Evolutionary conservation across 208 protist species (phyloP).

Genomic region (Trypanosoma avium): DNA sequence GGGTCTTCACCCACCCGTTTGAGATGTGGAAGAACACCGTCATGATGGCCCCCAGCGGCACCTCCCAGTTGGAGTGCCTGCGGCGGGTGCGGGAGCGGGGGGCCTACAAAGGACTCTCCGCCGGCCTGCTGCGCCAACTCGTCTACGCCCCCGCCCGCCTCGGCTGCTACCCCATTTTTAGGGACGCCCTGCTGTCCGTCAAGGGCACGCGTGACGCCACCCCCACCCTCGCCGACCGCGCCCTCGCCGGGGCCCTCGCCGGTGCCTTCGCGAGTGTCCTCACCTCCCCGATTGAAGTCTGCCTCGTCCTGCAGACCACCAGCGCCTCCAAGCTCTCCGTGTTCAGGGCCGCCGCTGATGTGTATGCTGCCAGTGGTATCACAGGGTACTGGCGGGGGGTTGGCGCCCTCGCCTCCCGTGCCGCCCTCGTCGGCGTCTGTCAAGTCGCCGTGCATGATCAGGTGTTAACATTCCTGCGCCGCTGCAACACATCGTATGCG

Average conservation of each 20-base stretch:
- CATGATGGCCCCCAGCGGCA: conserved; percentile 66
- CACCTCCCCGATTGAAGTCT: conserved; percentile 88
- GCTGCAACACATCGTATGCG: conserved; percentile 37
- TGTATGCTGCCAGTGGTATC: conserved; percentile 58
- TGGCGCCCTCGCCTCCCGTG: conserved; percentile 74
- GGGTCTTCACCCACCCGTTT: conserved; percentile 91
- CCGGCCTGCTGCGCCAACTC: conserved; percentile 83
- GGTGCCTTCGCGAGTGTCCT: conserved; percentile 87
- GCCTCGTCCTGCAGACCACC: conserved; percentile 91
- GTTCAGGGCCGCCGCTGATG: conserved; percentile 32
- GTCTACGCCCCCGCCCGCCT: conserved; percentile 90
- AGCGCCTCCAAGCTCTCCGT: conserved; percentile 56
- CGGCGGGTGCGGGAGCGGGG: conserved; percentile 51
- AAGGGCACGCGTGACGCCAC: conserved; percentile 57
- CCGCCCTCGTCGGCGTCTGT: conserved; percentile 81
- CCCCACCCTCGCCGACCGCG: conserved; percentile 63
- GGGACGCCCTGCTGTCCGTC: conserved; percentile 62
- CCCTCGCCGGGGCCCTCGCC: conserved; percentile 67
- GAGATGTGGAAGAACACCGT: conserved; percentile 95
- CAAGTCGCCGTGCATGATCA: conserved; percentile 94
- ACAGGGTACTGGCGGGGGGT: conserved; percentile 84
- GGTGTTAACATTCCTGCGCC: conserved; percentile 72
- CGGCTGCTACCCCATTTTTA: conserved; percentile 90
- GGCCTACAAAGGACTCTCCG: conserved; percentile 82
- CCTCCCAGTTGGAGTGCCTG: conserved; percentile 47